Conservation (phyloP, 257 asterid genomes). For the Oldenlandia corymbosa region DNA sequence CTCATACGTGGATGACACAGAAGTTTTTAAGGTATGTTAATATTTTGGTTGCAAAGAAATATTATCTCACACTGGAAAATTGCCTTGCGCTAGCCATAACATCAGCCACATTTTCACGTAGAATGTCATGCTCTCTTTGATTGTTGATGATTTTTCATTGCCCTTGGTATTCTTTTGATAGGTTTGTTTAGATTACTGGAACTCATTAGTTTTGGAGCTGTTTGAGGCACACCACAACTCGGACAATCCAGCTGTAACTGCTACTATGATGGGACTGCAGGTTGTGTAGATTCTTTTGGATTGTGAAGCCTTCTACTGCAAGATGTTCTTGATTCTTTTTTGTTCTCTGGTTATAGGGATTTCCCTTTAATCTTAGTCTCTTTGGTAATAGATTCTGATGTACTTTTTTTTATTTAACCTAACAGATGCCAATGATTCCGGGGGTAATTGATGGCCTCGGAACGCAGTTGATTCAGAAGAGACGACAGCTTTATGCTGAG, state of each 20-base stretch:
- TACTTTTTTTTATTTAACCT: neutral
- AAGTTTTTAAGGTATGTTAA: constrained; percentile 93
- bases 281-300: constrained; percentile 24
- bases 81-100: no score
- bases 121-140: no score
- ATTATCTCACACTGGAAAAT: no score
- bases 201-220: constrained; percentile 75
- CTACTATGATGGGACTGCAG: constrained; percentile 83
- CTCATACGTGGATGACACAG: constrained; percentile 96
- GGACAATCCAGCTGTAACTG: constrained; percentile 59
- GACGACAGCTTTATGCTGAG: constrained; percentile 78
- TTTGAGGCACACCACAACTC: constrained; percentile 82
- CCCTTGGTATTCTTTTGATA: constrained; percentile 25
- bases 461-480: constrained; percentile 68
- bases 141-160: neutral
- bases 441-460: constrained; percentile 78
- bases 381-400: neutral
- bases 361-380: neutral
- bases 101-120: neutral
- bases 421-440: constrained; percentile 60
- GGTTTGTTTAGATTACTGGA: constrained; percentile 99
- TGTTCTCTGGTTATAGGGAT: neutral
- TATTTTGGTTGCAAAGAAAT: no score
- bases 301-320: neutral
- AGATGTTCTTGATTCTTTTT: neutral